These are phyloP conservation scores for Nakazawaea populi DNA, from an alignment of 805 yeast genomes.

Conservation along the genomic window DNA sequence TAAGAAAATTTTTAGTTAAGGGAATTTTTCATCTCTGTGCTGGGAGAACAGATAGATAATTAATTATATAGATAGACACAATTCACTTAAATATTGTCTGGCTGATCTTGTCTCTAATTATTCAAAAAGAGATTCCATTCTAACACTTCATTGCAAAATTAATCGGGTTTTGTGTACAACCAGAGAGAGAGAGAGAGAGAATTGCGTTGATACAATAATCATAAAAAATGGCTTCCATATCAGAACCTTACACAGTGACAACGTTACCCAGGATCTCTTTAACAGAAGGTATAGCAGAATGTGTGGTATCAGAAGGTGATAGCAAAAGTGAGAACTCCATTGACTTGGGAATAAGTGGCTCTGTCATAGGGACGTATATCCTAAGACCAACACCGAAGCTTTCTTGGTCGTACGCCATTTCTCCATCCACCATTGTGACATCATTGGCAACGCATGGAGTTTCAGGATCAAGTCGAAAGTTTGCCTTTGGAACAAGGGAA, in stretches of 20 bases:
- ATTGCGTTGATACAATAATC: neutral
- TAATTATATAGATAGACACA: neutral
- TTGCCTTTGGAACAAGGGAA: constrained; percentile 29
- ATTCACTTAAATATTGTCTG: no score
- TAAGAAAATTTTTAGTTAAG: neutral
- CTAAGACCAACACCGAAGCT: constrained; percentile 53
- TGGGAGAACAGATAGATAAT: neutral
- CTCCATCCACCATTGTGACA: constrained; percentile 39
- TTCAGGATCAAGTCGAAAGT: constrained; percentile 16
- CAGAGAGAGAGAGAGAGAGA: no score
- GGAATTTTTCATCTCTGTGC: neutral
- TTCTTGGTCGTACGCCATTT: constrained; percentile 48
- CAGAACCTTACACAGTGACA: constrained; percentile 10
- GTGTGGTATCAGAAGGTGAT: neutral
- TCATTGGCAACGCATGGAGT: constrained; percentile 26
- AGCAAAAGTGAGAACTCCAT: constrained; percentile 25
- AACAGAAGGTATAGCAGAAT: neutral
- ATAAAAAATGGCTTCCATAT: constrained; percentile 5
- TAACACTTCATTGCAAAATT: no score
- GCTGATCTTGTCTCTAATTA: no score
- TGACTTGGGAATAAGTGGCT: constrained; percentile 50
- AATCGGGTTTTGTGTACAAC: no score
- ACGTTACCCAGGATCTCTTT: constrained; percentile 6
- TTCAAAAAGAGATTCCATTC: no score
- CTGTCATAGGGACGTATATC: constrained; percentile 44